Conservation (phyloP, 495 filamentous ascomycete genomes). For the Lophiostoma macrostomum region DNA sequence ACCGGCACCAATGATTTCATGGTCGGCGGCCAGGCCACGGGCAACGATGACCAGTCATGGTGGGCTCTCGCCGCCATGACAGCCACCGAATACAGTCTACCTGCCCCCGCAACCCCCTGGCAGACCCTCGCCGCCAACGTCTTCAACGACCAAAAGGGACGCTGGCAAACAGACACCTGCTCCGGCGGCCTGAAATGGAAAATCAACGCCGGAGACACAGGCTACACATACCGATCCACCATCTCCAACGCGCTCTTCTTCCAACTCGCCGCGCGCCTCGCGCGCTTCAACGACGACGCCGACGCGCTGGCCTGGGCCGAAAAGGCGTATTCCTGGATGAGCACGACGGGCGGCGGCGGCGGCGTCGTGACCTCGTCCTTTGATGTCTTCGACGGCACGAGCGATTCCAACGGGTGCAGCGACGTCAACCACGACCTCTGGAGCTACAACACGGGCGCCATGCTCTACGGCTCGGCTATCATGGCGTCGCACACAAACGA, state of each 20-base stretch:
- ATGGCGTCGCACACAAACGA: constrained; percentile 13
- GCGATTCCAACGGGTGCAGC: constrained; percentile 44
- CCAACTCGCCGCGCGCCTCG: constrained; percentile 68
- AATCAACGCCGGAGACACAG: constrained; percentile 44
- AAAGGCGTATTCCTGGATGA: constrained; percentile 66
- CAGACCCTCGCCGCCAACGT: constrained; percentile 48
- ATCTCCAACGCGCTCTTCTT: constrained; percentile 68
- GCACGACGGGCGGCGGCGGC: constrained; percentile 48
- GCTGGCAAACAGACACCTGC: constrained; percentile 53
- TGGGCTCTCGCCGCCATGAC: constrained; percentile 73
- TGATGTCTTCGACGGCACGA: constrained; percentile 58
- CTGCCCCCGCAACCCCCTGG: constrained; percentile 55
- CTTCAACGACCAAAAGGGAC: constrained; percentile 67
- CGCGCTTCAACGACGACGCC: constrained; percentile 65
- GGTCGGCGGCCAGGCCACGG: constrained; percentile 32
- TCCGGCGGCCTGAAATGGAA: constrained; percentile 52
- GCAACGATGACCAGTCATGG: constrained; percentile 77
- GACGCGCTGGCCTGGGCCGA: constrained; percentile 71
- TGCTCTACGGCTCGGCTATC: constrained; percentile 19
- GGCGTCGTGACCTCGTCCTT: too few species aligned
- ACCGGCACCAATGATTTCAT: constrained; percentile 39
- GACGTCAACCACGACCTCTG: constrained; percentile 26
- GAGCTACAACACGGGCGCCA: constrained; percentile 19
- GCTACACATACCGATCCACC: constrained; percentile 60
- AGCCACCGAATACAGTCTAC: constrained; percentile 69